A percentile compares a stretch with the other conserved stretches of the same genome.
Evolutionary conservation across 805 yeast species (phyloP).

Genomic region (Ogataea haglerorum): DNA sequence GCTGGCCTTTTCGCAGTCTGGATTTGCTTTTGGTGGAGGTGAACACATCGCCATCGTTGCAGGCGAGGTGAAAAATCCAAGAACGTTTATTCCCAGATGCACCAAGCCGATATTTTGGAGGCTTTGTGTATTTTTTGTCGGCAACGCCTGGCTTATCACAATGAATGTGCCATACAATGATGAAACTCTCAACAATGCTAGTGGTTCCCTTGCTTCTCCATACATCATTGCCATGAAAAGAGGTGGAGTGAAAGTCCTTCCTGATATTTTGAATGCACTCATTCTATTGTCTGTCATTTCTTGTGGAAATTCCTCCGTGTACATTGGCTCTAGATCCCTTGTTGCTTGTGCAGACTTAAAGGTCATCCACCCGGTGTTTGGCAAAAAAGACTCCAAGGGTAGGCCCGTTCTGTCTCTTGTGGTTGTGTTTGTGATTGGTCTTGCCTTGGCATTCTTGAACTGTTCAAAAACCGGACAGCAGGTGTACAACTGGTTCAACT

Average conservation of each 20-base stretch:
- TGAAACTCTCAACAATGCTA: constrained; percentile 39
- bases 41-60: constrained; percentile 60
- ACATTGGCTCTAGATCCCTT: constrained; percentile 50
- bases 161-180: constrained; percentile 59
- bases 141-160: constrained; percentile 47
- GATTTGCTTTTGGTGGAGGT: constrained; percentile 60
- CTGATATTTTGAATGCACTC: constrained; percentile 59
- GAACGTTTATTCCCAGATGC: constrained; percentile 54
- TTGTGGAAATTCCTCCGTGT: constrained; percentile 58
- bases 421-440: constrained; percentile 50
- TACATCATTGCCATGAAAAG: constrained; percentile 58
- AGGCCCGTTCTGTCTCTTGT: constrained; percentile 57
- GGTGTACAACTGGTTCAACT: constrained; percentile 62
- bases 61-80: constrained; percentile 53
- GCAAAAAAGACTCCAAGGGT: constrained; percentile 54
- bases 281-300: constrained; percentile 53
- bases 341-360: constrained; percentile 56
- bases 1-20: constrained; percentile 52
- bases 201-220: constrained; percentile 61
- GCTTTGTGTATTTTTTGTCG: constrained; percentile 47
- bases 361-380: constrained; percentile 57
- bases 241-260: constrained; percentile 50
- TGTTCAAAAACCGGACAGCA: constrained; percentile 54
- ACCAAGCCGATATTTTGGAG: constrained; percentile 56
- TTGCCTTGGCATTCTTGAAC: constrained; percentile 58